Conservation (phyloP, 768 basidiomycete genomes). For the Xerocomellus amylosporus region DNA sequence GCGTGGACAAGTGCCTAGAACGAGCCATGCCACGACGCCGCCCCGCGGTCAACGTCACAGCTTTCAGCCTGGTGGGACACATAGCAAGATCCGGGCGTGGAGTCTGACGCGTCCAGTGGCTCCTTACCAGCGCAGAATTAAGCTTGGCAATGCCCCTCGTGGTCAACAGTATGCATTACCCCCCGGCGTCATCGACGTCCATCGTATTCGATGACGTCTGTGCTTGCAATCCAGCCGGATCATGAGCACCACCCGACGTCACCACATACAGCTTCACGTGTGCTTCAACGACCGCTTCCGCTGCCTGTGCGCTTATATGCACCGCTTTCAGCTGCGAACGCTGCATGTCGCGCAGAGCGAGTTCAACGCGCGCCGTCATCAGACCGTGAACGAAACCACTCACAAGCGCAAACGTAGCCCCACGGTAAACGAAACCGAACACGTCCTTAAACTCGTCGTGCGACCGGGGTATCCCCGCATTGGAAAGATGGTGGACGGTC, state of each 20-base stretch:
- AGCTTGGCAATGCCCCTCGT: not conserved
- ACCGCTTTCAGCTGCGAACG: conserved; percentile 30
- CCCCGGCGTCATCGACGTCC: conserved; percentile 8
- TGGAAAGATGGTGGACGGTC: conserved; percentile 32
- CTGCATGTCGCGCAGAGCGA: conserved; percentile 4
- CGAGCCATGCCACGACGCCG: not conserved
- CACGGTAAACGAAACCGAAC: conserved; percentile 40
- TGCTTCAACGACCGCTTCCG: conserved; percentile 35
- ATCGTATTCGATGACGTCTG: not conserved
- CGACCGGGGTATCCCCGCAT: conserved; percentile 33
- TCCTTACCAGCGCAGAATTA: not conserved
- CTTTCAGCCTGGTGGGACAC: not conserved
- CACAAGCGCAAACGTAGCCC: conserved; percentile 41
- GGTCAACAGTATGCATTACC: conserved; percentile 5
- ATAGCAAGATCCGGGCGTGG: conserved; percentile 10
- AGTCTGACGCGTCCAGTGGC: not conserved
- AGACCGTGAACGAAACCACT: conserved; percentile 6
- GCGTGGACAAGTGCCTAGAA: not conserved
- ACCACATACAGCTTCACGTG: conserved; percentile 38
- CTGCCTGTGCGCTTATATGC: conserved; percentile 23
- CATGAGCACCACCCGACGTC: not conserved
- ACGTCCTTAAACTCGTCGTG: conserved; percentile 42
- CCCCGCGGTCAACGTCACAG: not conserved
- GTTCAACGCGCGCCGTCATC: not conserved
- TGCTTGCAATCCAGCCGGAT: not conserved